phyloP scores from a whole-genome alignment of 2,329 filamentous ascomycete genomes.

The Endothia cerciana region DNA sequence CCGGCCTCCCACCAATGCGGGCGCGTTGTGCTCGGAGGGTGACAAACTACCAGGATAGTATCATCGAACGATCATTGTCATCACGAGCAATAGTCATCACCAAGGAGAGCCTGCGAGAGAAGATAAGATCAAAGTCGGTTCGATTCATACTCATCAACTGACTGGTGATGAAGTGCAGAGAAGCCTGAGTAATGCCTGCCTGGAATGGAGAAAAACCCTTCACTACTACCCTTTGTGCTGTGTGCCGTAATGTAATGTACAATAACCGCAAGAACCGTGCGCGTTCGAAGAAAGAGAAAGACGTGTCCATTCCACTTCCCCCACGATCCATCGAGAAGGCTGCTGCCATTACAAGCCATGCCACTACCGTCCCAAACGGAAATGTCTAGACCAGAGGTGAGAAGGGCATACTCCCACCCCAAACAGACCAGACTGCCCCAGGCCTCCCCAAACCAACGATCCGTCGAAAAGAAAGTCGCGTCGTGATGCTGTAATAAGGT shows the following conservation, averaged over 20 bases:
- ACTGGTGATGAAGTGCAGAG: not conserved
- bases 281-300: not conserved
- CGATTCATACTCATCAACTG: not conserved
- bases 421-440: not conserved
- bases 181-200: not conserved
- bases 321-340: not conserved
- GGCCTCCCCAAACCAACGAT: too few species aligned
- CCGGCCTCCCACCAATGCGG: too few species aligned
- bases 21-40: too few species aligned
- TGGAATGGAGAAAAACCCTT: not conserved
- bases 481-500: not conserved
- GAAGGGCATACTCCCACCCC: not conserved
- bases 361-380: not conserved
- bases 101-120: not conserved
- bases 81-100: not conserved
- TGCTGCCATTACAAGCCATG: not conserved
- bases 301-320: not conserved
- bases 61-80: not conserved
- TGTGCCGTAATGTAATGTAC: constrained; percentile 4
- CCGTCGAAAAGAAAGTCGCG: too few species aligned
- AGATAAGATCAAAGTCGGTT: not conserved
- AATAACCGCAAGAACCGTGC: constrained; percentile 5
- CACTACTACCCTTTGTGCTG: not conserved
- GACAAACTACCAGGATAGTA: not conserved
- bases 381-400: not conserved